Evolutionary conservation across 768 basidiomycete genomes (phyloP), one percentile per base, ranked within the genome.

Genomic region (Kwoniella dejecticola): DNA sequence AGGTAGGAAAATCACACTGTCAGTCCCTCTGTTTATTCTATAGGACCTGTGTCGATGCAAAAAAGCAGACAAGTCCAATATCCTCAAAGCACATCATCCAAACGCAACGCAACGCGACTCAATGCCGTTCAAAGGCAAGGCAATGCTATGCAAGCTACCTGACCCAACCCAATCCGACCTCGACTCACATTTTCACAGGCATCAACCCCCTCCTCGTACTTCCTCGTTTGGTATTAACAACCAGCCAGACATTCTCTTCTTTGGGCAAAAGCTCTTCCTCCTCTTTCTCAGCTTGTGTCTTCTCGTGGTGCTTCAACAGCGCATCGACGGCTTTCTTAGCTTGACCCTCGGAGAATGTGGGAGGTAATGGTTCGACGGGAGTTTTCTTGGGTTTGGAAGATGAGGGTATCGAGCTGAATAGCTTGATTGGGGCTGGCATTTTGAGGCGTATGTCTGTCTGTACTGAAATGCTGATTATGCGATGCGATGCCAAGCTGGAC

Each of bases 191-290:
- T 81, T 85, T 86, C 47, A 84, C 80, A 3, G 93, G 93, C 78
- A 90, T 96, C 30, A 92, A 79, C 71, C 84, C 88, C 73, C 85
- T 86, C 62, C 84, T 85, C 31, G 88, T 83, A 24, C 86, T 84
- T 74, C 93, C 88, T 73, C 83, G 84, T 82, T 95, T 96, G 60
- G 92, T 87, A 3, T 90, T 85, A 55, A 98, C 82, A 67, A 89
- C 87, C 19, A 99, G 83, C 90, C 91, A 97, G 55, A 98, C 83
- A 77, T 87, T 82, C 73, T 91, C 90, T 70, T 94, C 91, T 77
- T 86, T 89, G 46, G 84, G 84, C 5, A 81, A 67, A 21, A 81
- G 60, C 73, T 96, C 88, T 0, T 78, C 86, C 76, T 90, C 87
- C 61, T 88, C 85, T 60, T 83, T 82, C 71, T 89, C 80, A 67